phyloP scores from a whole-genome alignment of 2,329 filamentous ascomycete genomes.

The Trichoderma arundinaceum region DNA sequence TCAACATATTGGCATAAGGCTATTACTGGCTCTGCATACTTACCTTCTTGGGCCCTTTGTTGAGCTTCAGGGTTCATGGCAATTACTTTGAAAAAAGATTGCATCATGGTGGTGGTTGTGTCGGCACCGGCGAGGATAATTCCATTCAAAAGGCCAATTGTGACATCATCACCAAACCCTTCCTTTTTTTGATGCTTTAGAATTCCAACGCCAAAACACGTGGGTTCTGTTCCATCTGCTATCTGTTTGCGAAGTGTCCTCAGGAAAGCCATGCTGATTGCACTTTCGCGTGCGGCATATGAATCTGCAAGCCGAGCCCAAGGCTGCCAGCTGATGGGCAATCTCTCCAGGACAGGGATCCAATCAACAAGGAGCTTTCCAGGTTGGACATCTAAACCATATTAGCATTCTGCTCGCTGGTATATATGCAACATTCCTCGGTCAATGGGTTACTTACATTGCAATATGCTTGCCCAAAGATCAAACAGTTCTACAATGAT shows the following conservation, averaged over 20 bases:
- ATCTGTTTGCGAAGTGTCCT: neutral
- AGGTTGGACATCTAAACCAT: neutral
- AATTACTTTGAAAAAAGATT: conserved; percentile 19
- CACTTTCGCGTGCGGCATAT: neutral
- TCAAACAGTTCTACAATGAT: conserved; percentile 15
- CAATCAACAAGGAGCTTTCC: conserved; percentile 25
- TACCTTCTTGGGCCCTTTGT: conserved; percentile 39
- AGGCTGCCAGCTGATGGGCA: conserved; percentile 16
- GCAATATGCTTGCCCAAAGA: neutral
- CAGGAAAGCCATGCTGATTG: neutral
- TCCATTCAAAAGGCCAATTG: neutral
- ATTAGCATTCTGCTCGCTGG: too few species aligned
- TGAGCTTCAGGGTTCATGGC: conserved; percentile 17
- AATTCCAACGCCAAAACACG: neutral
- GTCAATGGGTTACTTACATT: neutral
- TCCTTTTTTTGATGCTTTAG: neutral
- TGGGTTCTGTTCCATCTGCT: neutral
- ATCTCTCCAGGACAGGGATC: conserved; percentile 25
- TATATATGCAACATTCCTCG: too few species aligned
- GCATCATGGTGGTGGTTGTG: conserved; percentile 4
- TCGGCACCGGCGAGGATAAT: neutral
- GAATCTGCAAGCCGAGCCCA: conserved; percentile 23
- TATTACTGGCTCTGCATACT: too few species aligned
- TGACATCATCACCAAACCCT: neutral
- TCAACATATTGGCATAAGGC: too few species aligned